phyloP scores from a whole-genome alignment of 352 stramenopile species.

The Saprolegnia diclina region DNA sequence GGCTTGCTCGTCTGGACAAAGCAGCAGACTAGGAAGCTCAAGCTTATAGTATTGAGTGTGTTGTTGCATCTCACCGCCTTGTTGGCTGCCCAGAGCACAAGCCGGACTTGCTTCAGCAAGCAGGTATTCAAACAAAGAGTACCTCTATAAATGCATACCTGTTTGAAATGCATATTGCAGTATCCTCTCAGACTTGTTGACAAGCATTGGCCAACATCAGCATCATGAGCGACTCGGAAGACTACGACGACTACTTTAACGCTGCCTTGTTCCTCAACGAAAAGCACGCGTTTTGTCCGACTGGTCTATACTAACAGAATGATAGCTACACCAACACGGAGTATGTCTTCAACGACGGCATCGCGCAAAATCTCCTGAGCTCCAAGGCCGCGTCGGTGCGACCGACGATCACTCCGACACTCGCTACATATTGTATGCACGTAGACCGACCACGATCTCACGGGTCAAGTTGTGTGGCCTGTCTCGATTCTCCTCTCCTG shows the following conservation, averaged over 20 bases:
- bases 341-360: constrained; percentile 43
- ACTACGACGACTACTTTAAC: constrained; percentile 45
- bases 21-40: no score
- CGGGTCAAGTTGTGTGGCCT: constrained; percentile 70
- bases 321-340: constrained; percentile 42
- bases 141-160: not conserved
- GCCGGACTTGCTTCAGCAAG: no score
- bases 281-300: constrained; percentile 29
- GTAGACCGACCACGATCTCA: constrained; percentile 67
- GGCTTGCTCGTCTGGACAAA: no score
- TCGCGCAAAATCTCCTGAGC: constrained; percentile 41
- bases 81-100: no score
- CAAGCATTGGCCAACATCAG: not conserved
- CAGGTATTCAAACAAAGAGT: not conserved
- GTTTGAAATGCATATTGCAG: not conserved
- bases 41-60: no score
- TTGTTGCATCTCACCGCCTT: no score
- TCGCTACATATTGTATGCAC: no score
- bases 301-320: no score
- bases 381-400: constrained; percentile 44
- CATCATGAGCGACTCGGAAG: constrained; percentile 34
- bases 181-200: not conserved
- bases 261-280: constrained; percentile 54
- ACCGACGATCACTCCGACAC: no score
- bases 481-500: constrained; percentile 59